Conservation (phyloP, 2,329 filamentous ascomycete genomes). For the Celoporthe dispersa region DNA sequence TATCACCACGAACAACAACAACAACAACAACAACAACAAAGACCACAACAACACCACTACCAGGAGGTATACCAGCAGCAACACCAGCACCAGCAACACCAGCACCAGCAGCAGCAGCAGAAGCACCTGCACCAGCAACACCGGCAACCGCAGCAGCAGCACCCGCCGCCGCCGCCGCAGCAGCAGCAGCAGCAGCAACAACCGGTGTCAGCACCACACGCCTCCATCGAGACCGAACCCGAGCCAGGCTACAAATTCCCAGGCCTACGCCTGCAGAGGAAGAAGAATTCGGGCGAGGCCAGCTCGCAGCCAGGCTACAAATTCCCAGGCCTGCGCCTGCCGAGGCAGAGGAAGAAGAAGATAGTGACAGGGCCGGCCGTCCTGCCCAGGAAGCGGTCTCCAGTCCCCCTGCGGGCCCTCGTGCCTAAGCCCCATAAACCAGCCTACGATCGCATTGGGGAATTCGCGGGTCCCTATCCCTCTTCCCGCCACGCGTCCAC, state of each 20-base stretch:
- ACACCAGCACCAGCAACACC: conserved; percentile 2
- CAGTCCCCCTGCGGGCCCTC: background rate
- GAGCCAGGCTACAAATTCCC: too few relatives aligned
- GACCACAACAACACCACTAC: conserved; percentile 8
- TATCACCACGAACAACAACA: conserved; percentile 1
- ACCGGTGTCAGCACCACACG: too few relatives aligned
- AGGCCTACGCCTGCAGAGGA: background rate
- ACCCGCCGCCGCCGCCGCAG: background rate
- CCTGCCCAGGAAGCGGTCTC: background rate
- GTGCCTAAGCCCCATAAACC: background rate
- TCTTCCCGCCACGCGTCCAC: background rate
- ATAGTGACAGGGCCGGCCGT: background rate
- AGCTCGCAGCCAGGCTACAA: background rate
- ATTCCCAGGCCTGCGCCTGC: background rate
- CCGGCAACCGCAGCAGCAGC: background rate
- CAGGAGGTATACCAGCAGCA: background rate
- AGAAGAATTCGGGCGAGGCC: background rate
- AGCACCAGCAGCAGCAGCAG: too few relatives aligned
- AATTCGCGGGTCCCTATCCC: background rate
- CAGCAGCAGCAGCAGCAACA: background rate
- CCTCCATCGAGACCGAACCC: background rate
- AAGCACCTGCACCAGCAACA: background rate
- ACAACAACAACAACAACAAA: conserved; percentile 15
- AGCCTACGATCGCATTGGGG: background rate
- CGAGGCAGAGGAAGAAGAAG: background rate